Conservation (phyloP, 345 rosid species). For the Ceriops decandra region DNA sequence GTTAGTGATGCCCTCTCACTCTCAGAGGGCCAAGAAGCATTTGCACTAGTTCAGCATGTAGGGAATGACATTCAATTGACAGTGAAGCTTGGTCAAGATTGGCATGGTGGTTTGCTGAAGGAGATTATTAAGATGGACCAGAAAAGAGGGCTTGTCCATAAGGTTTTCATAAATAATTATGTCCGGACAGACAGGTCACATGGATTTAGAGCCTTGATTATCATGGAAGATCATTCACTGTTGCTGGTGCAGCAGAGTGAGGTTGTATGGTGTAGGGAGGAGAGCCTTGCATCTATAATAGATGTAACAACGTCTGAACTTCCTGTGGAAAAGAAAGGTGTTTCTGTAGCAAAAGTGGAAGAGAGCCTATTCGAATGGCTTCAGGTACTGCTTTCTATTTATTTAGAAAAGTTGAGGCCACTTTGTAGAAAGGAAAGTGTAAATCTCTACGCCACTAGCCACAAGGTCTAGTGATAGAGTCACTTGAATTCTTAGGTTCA, state of each 20-base stretch:
- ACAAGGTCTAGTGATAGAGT: too few species aligned
- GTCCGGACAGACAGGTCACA: conserved; percentile 84
- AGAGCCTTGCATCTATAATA: conserved; percentile 81
- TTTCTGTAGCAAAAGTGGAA: conserved; percentile 90
- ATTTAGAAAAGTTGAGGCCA: neutral
- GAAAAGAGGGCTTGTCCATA: conserved; percentile 68
- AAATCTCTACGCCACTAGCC: neutral
- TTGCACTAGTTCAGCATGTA: conserved; percentile 64
- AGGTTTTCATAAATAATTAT: conserved; percentile 90
- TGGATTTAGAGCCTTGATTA: conserved; percentile 94
- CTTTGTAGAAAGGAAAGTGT: conserved; percentile 4
- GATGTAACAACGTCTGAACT: conserved; percentile 86
- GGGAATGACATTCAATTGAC: conserved; percentile 56
- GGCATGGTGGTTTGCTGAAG: conserved; percentile 66
- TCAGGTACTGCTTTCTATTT: conserved; percentile 47
- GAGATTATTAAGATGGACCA: conserved; percentile 68
- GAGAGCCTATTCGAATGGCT: conserved; percentile 95
- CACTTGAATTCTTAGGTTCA: too few species aligned
- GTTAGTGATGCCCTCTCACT: conserved; percentile 73
- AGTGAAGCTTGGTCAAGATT: conserved; percentile 64
- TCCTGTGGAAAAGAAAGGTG: conserved; percentile 83
- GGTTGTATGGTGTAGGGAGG: conserved; percentile 97
- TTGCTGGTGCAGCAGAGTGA: conserved; percentile 87
- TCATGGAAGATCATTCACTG: conserved; percentile 98
- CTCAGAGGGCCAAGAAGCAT: conserved; percentile 58